Evolutionary conservation across 192 early-diverging fungal species (phyloP).

Genomic region (Dimargaris xerosporica): DNA sequence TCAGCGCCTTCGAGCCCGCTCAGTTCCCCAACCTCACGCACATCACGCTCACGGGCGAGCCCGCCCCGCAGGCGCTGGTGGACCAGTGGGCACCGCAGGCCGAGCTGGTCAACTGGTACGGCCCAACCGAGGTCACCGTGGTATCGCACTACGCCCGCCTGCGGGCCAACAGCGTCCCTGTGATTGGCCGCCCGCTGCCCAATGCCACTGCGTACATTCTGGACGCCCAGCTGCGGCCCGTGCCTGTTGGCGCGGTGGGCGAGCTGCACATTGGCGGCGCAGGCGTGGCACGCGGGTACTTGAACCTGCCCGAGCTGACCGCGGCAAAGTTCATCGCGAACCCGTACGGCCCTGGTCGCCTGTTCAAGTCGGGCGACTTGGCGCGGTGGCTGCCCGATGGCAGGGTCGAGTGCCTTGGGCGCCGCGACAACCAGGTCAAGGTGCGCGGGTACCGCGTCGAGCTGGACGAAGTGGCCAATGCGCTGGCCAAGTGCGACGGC

Average conservation of each 20-base stretch:
- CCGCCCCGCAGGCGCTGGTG: not conserved
- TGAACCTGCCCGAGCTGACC: conserved; percentile 20
- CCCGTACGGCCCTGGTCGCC: conserved; percentile 17
- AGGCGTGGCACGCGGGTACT: conserved; percentile 23
- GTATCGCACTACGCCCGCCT: not conserved
- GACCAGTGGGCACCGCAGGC: not conserved
- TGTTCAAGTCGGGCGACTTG: conserved; percentile 23
- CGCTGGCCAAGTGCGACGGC: conserved; percentile 11
- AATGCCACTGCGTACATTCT: conserved; percentile 17
- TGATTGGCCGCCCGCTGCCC: conserved; percentile 14
- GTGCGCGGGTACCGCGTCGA: conserved; percentile 24
- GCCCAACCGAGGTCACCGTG: conserved; percentile 2
- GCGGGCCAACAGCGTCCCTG: not conserved
- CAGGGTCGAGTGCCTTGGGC: conserved; percentile 17
- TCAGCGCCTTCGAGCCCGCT: not conserved
- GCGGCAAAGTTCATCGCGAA: conserved; percentile 20
- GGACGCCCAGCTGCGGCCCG: conserved; percentile 13
- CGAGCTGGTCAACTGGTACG: conserved; percentile 2
- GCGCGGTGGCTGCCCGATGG: conserved; percentile 17
- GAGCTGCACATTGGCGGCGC: conserved; percentile 20
- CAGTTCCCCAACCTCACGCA: not conserved
- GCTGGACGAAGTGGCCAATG: conserved; percentile 17
- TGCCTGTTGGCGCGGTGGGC: conserved; percentile 19
- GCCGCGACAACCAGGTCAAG: conserved; percentile 25
- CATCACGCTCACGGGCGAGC: not conserved